Conservation (phyloP, 305 asterid species). For the Fraxinus xanthoxyloides region DNA sequence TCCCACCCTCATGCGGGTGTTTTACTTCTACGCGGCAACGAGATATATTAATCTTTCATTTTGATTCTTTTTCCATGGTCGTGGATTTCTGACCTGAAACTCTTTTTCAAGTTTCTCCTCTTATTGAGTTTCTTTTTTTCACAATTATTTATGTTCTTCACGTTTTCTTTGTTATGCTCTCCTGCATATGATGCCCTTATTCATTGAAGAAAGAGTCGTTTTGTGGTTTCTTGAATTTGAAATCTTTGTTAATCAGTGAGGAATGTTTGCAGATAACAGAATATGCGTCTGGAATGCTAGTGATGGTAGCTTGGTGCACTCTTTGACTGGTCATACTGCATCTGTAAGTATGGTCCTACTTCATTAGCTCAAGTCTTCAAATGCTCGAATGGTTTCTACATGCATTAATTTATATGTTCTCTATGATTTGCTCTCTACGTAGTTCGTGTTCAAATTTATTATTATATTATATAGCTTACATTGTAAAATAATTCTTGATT, state of each 20-base stretch:
- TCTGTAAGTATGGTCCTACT: conserved; percentile 63
- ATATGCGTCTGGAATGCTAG: conserved; percentile 99
- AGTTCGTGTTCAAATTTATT: background rate
- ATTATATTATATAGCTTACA: background rate
- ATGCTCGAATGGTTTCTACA: conserved; percentile 11
- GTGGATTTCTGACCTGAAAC: conserved; percentile 12
- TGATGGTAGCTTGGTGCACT: conserved; percentile 99
- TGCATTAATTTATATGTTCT: background rate
- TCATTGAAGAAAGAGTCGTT: conserved; percentile 23
- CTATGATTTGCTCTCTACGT: background rate
- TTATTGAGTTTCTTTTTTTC: background rate
- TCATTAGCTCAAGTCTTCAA: conserved; percentile 11
- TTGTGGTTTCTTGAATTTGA: conserved; percentile 24
- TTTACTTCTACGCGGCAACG: background rate
- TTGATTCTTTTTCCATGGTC: conserved; percentile 4
- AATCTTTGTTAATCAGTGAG: conserved; percentile 15
- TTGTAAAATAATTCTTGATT: background rate
- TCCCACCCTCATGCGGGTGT: background rate
- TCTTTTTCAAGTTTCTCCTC: background rate
- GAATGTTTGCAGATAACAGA: conserved; percentile 75
- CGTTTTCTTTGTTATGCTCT: background rate
- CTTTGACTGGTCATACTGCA: conserved; percentile 88
- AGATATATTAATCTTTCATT: conserved; percentile 10
- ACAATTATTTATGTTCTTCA: background rate
- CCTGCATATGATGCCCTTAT: conserved; percentile 1